Percentiles rank a stretch among this genome's conserved stretches.
phyloP scores from a whole-genome alignment of 495 filamentous ascomycete species.

The Melanomma pulvis-pyrius region DNA sequence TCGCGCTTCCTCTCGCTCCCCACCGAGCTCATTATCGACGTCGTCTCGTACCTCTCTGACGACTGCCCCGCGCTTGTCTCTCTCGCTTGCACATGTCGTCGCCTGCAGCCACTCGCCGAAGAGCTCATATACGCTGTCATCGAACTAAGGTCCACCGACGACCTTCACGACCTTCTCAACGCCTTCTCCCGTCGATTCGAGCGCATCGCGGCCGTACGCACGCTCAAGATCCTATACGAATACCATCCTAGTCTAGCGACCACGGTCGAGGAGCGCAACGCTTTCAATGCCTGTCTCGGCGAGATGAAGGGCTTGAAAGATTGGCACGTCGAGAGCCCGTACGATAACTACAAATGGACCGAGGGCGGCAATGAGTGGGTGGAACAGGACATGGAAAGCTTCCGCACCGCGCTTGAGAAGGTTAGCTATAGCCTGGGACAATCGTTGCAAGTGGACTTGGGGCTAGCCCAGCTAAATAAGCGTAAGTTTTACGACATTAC shows the following conservation, averaged over 20 bases:
- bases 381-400: conserved; percentile 26
- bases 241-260: not conserved
- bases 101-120: conserved; percentile 13
- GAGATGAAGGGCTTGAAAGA: conserved; percentile 22
- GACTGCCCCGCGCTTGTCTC: conserved; percentile 5
- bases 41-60: conserved; percentile 13
- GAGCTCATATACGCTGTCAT: conserved; percentile 21
- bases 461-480: conserved; percentile 21
- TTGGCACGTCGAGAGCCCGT: conserved; percentile 30
- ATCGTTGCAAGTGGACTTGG: not conserved
- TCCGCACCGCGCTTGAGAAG: conserved; percentile 15
- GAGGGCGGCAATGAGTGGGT: conserved; percentile 1
- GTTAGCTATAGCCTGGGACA: conserved; percentile 1
- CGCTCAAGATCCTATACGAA: conserved; percentile 24
- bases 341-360: conserved; percentile 22
- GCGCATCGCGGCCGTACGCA: conserved; percentile 17
- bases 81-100: conserved; percentile 15
- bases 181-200: conserved; percentile 15
- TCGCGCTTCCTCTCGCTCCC: conserved; percentile 19
- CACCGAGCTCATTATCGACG: conserved; percentile 15
- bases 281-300: conserved; percentile 7
- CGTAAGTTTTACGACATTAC: conserved; percentile 8
- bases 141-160: conserved; percentile 14
- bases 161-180: conserved; percentile 13
- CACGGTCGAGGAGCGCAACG: conserved; percentile 10